phyloP scores from a whole-genome alignment of 306 rosid species.

The Quercus suber region DNA sequence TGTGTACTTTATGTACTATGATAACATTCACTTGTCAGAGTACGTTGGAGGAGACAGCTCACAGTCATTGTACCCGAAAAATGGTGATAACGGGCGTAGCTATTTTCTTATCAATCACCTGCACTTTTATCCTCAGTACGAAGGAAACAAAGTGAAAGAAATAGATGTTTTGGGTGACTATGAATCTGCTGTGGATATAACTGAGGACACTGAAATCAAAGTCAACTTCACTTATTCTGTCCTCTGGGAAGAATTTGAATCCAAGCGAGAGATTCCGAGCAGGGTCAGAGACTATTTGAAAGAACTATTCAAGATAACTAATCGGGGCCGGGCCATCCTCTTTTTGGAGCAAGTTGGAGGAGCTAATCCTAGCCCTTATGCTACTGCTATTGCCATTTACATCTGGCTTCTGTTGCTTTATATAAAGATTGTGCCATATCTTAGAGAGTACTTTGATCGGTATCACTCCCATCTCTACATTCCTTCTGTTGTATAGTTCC shows the following conservation, averaged over 20 bases:
- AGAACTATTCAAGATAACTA: too few relatives aligned
- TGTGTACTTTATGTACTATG: conserved; percentile 15
- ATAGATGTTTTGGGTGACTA: not conserved
- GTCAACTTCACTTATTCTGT: conserved; percentile 18
- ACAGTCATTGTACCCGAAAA: too few relatives aligned
- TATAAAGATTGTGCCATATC: not conserved
- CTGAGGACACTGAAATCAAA: not conserved
- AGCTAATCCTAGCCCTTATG: too few relatives aligned
- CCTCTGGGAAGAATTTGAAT: conserved; percentile 7
- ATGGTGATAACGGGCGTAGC: not conserved
- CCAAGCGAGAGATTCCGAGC: too few relatives aligned
- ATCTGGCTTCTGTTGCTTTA: conserved; percentile 6
- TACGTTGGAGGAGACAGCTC: not conserved
- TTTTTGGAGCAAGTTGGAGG: too few relatives aligned
- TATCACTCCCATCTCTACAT: not conserved
- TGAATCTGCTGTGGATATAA: conserved; percentile 15
- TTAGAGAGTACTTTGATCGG: not conserved
- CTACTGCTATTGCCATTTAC: not conserved
- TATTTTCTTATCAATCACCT: conserved; percentile 13
- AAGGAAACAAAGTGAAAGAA: not conserved
- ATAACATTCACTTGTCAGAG: conserved; percentile 1
- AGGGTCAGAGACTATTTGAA: not conserved
- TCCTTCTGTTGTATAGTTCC: not conserved
- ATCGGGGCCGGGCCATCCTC: too few relatives aligned
- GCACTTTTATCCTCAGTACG: conserved; percentile 2